Evolutionary conservation across 768 basidiomycete genomes (phyloP), one percentile per base, ranked within the genome.

Genomic region (Termitomyces sp.): DNA sequence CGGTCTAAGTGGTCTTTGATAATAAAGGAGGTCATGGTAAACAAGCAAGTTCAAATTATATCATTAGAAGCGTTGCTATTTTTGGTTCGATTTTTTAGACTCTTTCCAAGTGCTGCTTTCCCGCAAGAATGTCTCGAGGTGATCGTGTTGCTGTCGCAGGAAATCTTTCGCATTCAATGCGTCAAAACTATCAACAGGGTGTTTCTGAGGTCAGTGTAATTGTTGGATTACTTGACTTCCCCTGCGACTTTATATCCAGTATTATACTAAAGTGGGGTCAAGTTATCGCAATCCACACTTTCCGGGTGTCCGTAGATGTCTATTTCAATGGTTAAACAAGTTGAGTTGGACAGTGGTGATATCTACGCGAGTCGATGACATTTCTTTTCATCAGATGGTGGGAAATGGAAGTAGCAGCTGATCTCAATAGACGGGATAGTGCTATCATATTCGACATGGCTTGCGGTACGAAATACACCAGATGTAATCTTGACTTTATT

Each of bases 221-320:
- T 28, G 30, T 9, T 22, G 22, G 9, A 38, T 51, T 16, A 18
- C 33, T 24, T 51, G 2, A 11, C 35, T 35, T 48, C 18, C 10
- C 28, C 47, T 7, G 22, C 2, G 22, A 35, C 44, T 38, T 22
- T 33, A 46, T 30, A 38, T 14, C 28, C 20, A 86, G 85, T 86
- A 85, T 64, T 85, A 86, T 65, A 76, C 70, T 46, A 81, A 82
- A 72, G 85, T 88, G 1, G 81, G 82, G n/a, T 69, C 82, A 20
- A 83, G 80, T 10, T 88, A 90, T 69, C 80, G 87, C 13, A 89
- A 89, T 64, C 86, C 87, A 0, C 87, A 88, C 70, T 87, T 82
- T 60, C 85, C 83, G 2, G 86, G 85, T 6, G 76, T 88, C 54
- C 77, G 81, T 57, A 78, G 77, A 30, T 80, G 79, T 66, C 69